Evolutionary conservation across 345 rosid genomes (phyloP), one percentile per base, ranked within the genome.

Genomic region (Gossypium bickii): DNA sequence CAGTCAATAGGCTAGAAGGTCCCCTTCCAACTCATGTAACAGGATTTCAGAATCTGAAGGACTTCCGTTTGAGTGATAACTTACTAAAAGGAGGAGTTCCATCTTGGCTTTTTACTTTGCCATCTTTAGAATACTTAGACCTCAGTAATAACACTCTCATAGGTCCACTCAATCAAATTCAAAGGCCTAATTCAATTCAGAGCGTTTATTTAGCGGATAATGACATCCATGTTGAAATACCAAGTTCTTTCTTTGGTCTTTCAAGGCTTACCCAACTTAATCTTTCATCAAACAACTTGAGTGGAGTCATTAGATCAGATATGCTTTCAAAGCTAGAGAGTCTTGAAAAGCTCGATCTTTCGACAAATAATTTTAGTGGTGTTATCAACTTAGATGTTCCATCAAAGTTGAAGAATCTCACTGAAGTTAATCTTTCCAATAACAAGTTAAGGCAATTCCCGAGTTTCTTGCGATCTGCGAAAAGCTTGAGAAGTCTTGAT

Each of bases 21-120:
- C 10, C 20, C 0, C 43, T 64, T 2, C 68, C 68, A 15, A 18
- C 2, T 62, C 67, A 62, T 9, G 43, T 34, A 7, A 62, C 7
- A 13, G 17, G 38, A 1, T 2, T 62, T 62, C 43, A 13, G 43
- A 22, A 25, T 1, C 72, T 81, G 2, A 10, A 3, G 0, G 0
- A 0, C 0, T 12, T 84, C 1, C 0, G 0, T 13, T 16, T 84
- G n/a, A 0, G 3, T 3, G 0, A 20, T 4, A 84, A 84, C 77
- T 9, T 4, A 7, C 27, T 82, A 0, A 67, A 7, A 13, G 81
- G 84, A 2, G 45, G 60, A 15, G 52, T 12, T 9, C 87, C 81
- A 1, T 41, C 71, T 34, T 61, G 74, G 61, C 45, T 82, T 8
- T 77, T 69, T 24, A 24, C 3, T 69, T 71, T 67, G 0, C 72